Evolutionary conservation across 306 rosid genomes (phyloP).

Genomic region (Boehmeria nivea): DNA sequence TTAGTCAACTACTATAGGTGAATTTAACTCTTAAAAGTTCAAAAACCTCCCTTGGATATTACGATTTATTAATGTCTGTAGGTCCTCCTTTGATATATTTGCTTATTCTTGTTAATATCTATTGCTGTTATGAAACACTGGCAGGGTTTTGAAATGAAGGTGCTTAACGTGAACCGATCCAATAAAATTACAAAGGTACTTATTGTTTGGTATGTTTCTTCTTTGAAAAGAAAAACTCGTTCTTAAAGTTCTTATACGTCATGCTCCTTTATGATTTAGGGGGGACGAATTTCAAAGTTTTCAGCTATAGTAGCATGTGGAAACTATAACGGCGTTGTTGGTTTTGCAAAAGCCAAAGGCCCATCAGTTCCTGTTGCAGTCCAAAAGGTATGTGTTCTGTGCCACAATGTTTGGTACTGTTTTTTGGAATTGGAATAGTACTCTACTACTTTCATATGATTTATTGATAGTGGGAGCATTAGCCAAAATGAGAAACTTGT

Average conservation of each 20-base stretch:
- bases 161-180: slow-evolving; percentile 85
- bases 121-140: slow-evolving; percentile 19
- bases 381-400: slow-evolving; percentile 59
- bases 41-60: too few species aligned
- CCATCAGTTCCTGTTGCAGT: slow-evolving; percentile 78
- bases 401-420: slow-evolving; percentile 12
- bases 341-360: slow-evolving; percentile 93
- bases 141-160: slow-evolving; percentile 88
- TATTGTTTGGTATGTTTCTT: slow-evolving; percentile 6
- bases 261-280: slow-evolving; percentile 42
- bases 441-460: too few species aligned
- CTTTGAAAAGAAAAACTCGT: neutral
- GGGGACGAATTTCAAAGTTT: slow-evolving; percentile 83
- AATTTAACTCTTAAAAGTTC: too few species aligned
- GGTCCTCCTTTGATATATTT: neutral
- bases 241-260: slow-evolving; percentile 1
- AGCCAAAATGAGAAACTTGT: neutral
- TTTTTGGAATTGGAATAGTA: too few species aligned
- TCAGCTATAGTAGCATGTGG: slow-evolving; percentile 89
- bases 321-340: slow-evolving; percentile 81
- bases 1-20: too few species aligned
- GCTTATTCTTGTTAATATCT: neutral
- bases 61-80: too few species aligned
- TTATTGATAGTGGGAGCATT: neutral
- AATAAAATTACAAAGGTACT: slow-evolving; percentile 92